Base-by-base conservation (phyloP, 2,329 filamentous ascomycete genomes). In the Calonectria leucothoes region DNA sequence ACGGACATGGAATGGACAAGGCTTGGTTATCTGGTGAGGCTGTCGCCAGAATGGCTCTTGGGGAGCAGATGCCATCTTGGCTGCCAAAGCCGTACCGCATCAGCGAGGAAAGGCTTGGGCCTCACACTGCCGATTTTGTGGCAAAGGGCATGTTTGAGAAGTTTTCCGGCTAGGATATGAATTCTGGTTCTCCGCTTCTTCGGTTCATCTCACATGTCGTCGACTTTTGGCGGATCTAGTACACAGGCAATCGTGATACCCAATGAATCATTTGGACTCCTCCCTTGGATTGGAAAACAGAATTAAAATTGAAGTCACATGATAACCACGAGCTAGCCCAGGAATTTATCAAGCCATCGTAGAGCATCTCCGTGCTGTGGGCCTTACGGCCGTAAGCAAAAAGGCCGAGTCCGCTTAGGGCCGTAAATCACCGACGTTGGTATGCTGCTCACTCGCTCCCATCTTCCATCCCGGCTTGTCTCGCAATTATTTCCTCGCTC, bases 1-100 rank as follows among this genome's bases (percentile, higher is more conserved):
- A 82, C 49, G 88, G 88, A 14, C 86, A 88, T 11, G 88, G 88
- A 4, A 89, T 90, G 87, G 85, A 85, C 3, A 86, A 86, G 77
- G 86, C 86, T 4, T 90, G 88, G 88, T 81, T 88, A 7, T 86
- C 82, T 55, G 88, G 87, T 0, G 83, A 83, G 27, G 88, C 87
- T 6, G 51, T 82, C 4, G 81, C 76, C 0, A 75, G 70, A 12
- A 81, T 81, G 77, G 69, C 77, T 4, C 48, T 82, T 7, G 80
- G 78, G 2, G 75, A 79, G 39, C 76, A 77, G 0, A 79, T 74
- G 3, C 70, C 63, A 20, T 74, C 63, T 1, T 81, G 76, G 73
- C 51, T 76, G n/a, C 75, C 73, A 4, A 31, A 25, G 12, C 52
- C 65, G 4, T 75, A 63, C 17, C 51, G 69, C 1, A 29, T 69